Evolutionary conservation across 371 early-diverging fungal genomes (phyloP).

Genomic region (Conidiobolus incongruus): DNA sequence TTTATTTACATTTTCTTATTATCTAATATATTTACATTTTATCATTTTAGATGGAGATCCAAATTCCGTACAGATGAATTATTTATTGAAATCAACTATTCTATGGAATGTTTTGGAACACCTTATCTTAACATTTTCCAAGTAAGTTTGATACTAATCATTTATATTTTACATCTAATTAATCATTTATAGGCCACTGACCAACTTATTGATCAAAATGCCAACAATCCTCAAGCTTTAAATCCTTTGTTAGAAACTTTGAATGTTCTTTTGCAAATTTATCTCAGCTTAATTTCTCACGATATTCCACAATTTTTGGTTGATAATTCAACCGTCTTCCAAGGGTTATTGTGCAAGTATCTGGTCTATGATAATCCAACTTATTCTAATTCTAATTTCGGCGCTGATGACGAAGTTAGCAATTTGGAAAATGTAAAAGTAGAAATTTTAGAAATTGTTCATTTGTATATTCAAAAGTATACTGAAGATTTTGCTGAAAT

Average conservation of each 20-base stretch:
- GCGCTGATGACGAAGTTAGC: conserved; percentile 67
- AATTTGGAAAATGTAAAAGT: conserved; percentile 70
- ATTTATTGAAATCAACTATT: conserved; percentile 71
- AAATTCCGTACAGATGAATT: conserved; percentile 56
- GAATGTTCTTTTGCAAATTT: conserved; percentile 61
- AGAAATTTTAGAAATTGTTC: conserved; percentile 67
- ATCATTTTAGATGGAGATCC: conserved; percentile 51
- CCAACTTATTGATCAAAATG: conserved; percentile 39
- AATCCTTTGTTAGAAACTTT: conserved; percentile 47
- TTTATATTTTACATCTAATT: neutral
- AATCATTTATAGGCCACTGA: conserved; percentile 41
- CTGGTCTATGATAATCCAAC: conserved; percentile 51
- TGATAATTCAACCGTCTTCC: conserved; percentile 55
- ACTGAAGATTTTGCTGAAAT: conserved; percentile 67
- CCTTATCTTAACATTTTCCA: conserved; percentile 63
- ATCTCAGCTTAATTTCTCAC: conserved; percentile 75
- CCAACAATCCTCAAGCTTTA: conserved; percentile 30
- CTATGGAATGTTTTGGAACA: conserved; percentile 58
- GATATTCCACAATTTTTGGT: conserved; percentile 93
- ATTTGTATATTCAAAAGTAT: conserved; percentile 71
- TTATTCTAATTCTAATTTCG: neutral
- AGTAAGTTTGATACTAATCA: conserved; percentile 12
- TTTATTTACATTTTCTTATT: neutral
- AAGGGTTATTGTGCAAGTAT: conserved; percentile 65
- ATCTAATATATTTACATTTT: neutral